Percentiles rank a stretch among this genome's conserved stretches.
These are phyloP conservation scores for Zygosaccharomyces gambellarensis DNA, from an alignment of 805 yeast species.

Conservation along the genomic window DNA sequence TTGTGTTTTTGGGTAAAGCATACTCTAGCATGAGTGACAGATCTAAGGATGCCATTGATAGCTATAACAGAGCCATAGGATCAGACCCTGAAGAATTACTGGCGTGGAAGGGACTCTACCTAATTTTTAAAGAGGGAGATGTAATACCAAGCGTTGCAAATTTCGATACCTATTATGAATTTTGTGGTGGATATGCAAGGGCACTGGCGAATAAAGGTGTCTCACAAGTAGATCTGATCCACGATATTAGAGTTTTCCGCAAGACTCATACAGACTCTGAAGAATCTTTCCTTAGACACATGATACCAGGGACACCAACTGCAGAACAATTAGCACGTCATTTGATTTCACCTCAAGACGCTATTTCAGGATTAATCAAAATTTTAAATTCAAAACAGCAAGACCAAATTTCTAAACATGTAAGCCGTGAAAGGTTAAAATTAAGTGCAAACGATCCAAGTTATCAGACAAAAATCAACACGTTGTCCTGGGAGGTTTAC, in stretches of 20 bases:
- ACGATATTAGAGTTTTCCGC: slow-evolving; percentile 45
- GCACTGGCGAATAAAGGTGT: slow-evolving; percentile 41
- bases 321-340: slow-evolving; percentile 49
- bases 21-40: slow-evolving; percentile 42
- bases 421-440: slow-evolving; percentile 47
- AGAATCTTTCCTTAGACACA: slow-evolving; percentile 45
- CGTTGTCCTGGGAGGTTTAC: slow-evolving; percentile 45
- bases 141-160: slow-evolving; percentile 35
- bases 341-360: slow-evolving; percentile 44
- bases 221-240: slow-evolving; percentile 45
- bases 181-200: slow-evolving; percentile 43
- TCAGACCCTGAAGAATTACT: slow-evolving; percentile 47
- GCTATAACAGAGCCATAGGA: slow-evolving; percentile 47
- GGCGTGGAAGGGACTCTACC: slow-evolving; percentile 81
- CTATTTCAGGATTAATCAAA: slow-evolving; percentile 42
- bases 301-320: slow-evolving; percentile 53
- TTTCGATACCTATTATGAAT: slow-evolving; percentile 41
- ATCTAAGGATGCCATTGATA: slow-evolving; percentile 17
- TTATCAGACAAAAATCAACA: slow-evolving; percentile 38
- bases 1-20: slow-evolving; percentile 68
- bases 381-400: slow-evolving; percentile 40
- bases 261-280: slow-evolving; percentile 37
- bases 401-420: slow-evolving; percentile 36
- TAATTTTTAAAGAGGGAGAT: slow-evolving; percentile 34
- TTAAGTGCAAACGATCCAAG: slow-evolving; percentile 41